phyloP scores from a whole-genome alignment of 2,329 filamentous ascomycete species.

The Pseudogymnoascus sp. region DNA sequence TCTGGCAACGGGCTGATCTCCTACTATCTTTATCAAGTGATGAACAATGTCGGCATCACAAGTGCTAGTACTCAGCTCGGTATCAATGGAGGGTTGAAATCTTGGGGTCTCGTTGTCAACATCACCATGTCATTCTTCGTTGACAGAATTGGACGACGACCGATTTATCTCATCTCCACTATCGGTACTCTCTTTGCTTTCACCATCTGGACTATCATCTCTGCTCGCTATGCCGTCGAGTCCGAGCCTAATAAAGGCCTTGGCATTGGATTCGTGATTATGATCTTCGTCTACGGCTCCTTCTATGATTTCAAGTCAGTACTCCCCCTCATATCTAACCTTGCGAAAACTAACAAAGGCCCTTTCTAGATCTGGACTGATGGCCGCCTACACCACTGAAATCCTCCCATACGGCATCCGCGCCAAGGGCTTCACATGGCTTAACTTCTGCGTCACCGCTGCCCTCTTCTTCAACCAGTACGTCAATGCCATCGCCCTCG shows the following conservation, averaged over 20 bases:
- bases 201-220: constrained; percentile 26
- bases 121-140: constrained; percentile 25
- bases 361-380: not conserved
- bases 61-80: constrained; percentile 18
- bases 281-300: constrained; percentile 52
- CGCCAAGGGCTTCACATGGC: constrained; percentile 18
- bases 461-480: constrained; percentile 39
- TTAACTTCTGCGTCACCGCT: constrained; percentile 33
- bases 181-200: constrained; percentile 26
- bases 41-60: constrained; percentile 19
- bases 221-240: constrained; percentile 32
- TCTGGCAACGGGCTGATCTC: constrained; percentile 41
- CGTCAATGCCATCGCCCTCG: constrained; percentile 37
- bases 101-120: constrained; percentile 26
- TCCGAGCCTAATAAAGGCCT: constrained; percentile 28
- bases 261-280: constrained; percentile 47
- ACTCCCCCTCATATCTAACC: constrained; percentile 41
- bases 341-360: not conserved
- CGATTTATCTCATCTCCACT: constrained; percentile 42
- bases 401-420: constrained; percentile 51
- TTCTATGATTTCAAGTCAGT: constrained; percentile 55
- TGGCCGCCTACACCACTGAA: constrained; percentile 46
- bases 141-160: constrained; percentile 34
- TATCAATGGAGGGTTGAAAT: constrained; percentile 23
- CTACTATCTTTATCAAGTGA: constrained; percentile 25